Evolutionary conservation across 2,329 filamentous ascomycete species (phyloP), one percentile per base, ranked within the genome.

Genomic region (Talaromyces sp.): DNA sequence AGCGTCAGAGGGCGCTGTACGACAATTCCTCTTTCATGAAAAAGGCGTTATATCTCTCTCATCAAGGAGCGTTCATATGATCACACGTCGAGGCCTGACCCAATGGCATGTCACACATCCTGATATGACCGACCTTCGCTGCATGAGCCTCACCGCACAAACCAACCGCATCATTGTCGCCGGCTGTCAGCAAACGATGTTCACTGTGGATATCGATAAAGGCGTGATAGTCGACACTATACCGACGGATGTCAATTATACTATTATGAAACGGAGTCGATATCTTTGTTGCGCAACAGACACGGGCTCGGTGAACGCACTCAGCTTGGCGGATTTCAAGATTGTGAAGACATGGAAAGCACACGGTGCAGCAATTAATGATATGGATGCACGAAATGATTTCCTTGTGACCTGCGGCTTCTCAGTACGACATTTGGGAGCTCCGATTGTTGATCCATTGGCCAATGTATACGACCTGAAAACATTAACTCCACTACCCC

Each of bases 401-500:
- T 94, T 94, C 64, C 85, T 99, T 56, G 89, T 97, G 21, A 97
- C 94, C 4, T 99, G 94, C 72, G 94, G 94, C 36, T 96, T 90
- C 74, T 96, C 93, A 1, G 82, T 91, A 22, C 85, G 93, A 64
- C 91, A 92, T 67, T 81, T 89, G 63, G 84, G 87, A 36, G 85
- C 85, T 40, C 89, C 89, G 62, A 91, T 95, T 78, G 84, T 95
- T 35, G 94, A 99, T 69, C 90, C 91, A 0, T 86, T 97, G 59
- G 90, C 96, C 60, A 96, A 97, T 65, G 91, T 97, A 35, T 97
- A 96, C 69, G 93, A 97, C 69, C 81, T 99, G 48, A 96, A 96
- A 75, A 94, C 91, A 46, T 83, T 97, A 77, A 83, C 85, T 17
- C 91, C 91, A 21, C 84, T 97, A 69, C 88, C 91, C 4, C 94